Evolutionary conservation across 1,284 basidiomycete species (phyloP).

Genomic region (Apiotrichum montevideense): DNA sequence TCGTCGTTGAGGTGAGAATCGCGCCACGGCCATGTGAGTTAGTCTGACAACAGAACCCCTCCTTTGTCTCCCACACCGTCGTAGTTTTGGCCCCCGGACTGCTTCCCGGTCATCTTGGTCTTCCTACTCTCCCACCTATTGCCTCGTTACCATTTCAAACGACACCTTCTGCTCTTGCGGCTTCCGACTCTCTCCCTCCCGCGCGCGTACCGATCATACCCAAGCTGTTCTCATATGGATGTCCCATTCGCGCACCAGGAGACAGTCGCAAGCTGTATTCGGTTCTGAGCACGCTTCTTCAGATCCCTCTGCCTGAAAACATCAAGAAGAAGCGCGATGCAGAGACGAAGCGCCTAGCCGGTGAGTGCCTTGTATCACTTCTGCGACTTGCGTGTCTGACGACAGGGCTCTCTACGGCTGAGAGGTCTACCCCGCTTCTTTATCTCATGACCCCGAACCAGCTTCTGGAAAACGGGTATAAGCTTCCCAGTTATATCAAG

Average conservation of each 20-base stretch:
- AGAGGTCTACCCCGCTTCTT: conserved; percentile 51
- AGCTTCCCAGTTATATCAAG: conserved; percentile 69
- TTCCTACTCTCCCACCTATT: conserved; percentile 56
- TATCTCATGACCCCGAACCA: conserved; percentile 71
- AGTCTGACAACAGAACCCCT: conserved; percentile 56
- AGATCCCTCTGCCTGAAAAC: conserved; percentile 63
- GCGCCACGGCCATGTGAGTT: no score
- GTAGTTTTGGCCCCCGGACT: conserved; percentile 73
- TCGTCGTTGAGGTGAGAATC: conserved; percentile 62
- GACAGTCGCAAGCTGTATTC: conserved; percentile 76
- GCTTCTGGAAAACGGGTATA: conserved; percentile 87
- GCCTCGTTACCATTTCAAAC: conserved; percentile 56
- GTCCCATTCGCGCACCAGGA: conserved; percentile 81
- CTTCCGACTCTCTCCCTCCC: conserved; percentile 27
- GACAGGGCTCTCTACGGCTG: conserved; percentile 3
- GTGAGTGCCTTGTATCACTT: conserved; percentile 14
- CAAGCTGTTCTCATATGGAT: conserved; percentile 79
- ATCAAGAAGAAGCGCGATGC: conserved; percentile 64
- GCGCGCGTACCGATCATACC: conserved; percentile 64
- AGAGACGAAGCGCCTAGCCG: conserved; percentile 27
- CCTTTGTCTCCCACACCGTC: conserved; percentile 67
- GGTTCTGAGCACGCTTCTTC: conserved; percentile 73
- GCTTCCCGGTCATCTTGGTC: conserved; percentile 60
- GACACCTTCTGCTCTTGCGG: conserved; percentile 44
- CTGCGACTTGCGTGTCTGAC: not conserved